phyloP scores from a whole-genome alignment of 805 yeast species.

The Metschnikowia arizonensis region DNA sequence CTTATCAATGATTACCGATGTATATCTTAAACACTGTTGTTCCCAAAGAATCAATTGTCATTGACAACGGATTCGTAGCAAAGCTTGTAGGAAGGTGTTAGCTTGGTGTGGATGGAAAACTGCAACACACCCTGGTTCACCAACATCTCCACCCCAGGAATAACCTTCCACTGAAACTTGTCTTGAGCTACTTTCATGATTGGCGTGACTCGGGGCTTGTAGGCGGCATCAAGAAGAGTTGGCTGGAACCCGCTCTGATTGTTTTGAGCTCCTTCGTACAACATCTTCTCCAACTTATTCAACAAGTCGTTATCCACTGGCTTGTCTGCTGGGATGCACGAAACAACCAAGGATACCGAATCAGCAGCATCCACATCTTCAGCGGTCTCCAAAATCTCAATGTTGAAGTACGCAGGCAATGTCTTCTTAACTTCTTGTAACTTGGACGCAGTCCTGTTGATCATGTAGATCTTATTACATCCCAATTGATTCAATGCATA shows the following conservation, averaged over 20 bases:
- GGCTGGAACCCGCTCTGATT: slow-evolving; percentile 42
- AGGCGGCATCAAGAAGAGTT: slow-evolving; percentile 84
- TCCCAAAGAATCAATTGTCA: slow-evolving; percentile 10
- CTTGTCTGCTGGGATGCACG: slow-evolving; percentile 80
- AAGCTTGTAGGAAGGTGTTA: slow-evolving; percentile 57
- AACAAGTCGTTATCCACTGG: slow-evolving; percentile 56
- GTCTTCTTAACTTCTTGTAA: slow-evolving; percentile 52
- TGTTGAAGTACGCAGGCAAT: slow-evolving; percentile 58
- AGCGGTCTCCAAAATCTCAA: slow-evolving; percentile 50
- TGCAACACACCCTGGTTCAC: slow-evolving; percentile 92
- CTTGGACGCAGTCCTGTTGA: slow-evolving; percentile 75
- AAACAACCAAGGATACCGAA: slow-evolving; percentile 57
- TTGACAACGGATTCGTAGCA: slow-evolving; percentile 57
- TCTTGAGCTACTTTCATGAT: slow-evolving; percentile 72
- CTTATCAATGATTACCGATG: too few species aligned
- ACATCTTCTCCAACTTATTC: slow-evolving; percentile 43
- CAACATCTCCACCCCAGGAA: slow-evolving; percentile 89
- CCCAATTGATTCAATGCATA: slow-evolving; percentile 81
- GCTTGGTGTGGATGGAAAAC: slow-evolving; percentile 71
- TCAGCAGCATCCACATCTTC: slow-evolving; percentile 45
- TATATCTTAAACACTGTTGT: neutral
- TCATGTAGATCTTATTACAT: slow-evolving; percentile 66
- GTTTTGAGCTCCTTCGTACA: slow-evolving; percentile 36
- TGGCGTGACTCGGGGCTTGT: slow-evolving; percentile 85
- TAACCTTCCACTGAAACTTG: slow-evolving; percentile 67